Conservation (phyloP, 2,329 filamentous ascomycete species). For the Cryphonectria carpinicola region DNA sequence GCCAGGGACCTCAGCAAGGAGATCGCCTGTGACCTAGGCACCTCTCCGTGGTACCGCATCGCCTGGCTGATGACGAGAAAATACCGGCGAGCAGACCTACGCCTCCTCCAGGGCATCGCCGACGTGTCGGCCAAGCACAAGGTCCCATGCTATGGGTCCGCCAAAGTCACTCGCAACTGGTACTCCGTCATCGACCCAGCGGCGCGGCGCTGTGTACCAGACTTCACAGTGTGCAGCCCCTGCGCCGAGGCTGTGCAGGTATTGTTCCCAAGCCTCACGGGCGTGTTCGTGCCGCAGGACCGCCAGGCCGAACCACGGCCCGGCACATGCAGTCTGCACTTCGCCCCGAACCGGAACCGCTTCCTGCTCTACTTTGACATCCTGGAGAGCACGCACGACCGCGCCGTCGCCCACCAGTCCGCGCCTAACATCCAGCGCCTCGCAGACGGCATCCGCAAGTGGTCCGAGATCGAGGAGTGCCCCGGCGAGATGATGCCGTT, state of each 20-base stretch:
- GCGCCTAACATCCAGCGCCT: slow-evolving; percentile 64
- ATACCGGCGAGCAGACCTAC: slow-evolving; percentile 66
- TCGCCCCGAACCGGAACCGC: slow-evolving; percentile 52
- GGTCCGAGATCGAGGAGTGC: slow-evolving; percentile 66
- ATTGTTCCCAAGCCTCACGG: slow-evolving; percentile 72
- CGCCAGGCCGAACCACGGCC: slow-evolving; percentile 49
- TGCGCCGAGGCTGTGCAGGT: slow-evolving; percentile 75
- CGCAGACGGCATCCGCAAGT: slow-evolving; percentile 64
- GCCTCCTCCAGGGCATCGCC: slow-evolving; percentile 71
- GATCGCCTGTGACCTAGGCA: slow-evolving; percentile 78
- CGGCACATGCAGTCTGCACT: slow-evolving; percentile 72
- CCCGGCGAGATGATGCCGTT: slow-evolving; percentile 65
- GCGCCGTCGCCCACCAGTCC: slow-evolving; percentile 47
- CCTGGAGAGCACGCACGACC: slow-evolving; percentile 61
- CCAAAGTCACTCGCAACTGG: slow-evolving; percentile 67
- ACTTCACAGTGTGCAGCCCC: slow-evolving; percentile 75
- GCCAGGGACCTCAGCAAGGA: slow-evolving; percentile 52
- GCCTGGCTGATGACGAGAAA: slow-evolving; percentile 82
- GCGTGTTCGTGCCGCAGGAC: slow-evolving; percentile 63
- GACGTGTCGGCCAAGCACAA: slow-evolving; percentile 60
- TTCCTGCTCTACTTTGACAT: slow-evolving; percentile 65
- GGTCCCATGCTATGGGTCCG: slow-evolving; percentile 59
- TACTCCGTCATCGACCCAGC: slow-evolving; percentile 73
- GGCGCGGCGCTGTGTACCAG: slow-evolving; percentile 64
- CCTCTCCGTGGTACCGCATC: slow-evolving; percentile 77